Evolutionary conservation across 129 eudicot species (phyloP), one percentile per base, ranked within the genome.

Genomic region (Smallanthus sonchifolius): DNA sequence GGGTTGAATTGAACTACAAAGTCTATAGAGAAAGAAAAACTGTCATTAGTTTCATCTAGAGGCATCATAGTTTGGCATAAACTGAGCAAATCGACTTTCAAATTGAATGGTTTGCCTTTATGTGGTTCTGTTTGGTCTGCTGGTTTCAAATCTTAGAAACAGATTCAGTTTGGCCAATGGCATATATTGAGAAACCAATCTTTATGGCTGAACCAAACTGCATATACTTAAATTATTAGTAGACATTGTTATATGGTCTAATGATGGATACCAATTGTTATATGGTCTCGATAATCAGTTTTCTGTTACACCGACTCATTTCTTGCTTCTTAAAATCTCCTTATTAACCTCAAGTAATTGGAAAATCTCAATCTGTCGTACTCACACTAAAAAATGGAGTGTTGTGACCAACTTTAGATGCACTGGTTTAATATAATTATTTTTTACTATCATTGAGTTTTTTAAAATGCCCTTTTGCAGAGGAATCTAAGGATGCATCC

Each of bases 401-500:
- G 6, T 56, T 9, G 10, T 28, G 36, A 28, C 28, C 24, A 7
- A 7, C 15, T 56, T 34, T 34, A 34, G 42, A 32, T 35, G 20
- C 67, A 61, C 20, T 24, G 59, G 57, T 28, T 67, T 43, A 28
- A 24, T 45, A 36, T 3, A 70, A 64, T 37, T 48, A 17, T 16
- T n/a, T 47, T 13, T 16, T 42, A 24, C 69, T 24, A 3, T 28
- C 4, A 14, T 36, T 16, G 16, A 75, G 38, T 34, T 36, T 19
- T 42, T n/a, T 19, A 24, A 65, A 13, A n/a, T 38, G 1, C 17
- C 1, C 17, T 59, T 79, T 55, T 55, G 69, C 79, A 90, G 96
- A 83, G 79, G 73, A 84, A 80, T 67, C 76, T 75, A 55, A 81
- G 64, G 80, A 86, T 90, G 96, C 89, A 87, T 70, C 98, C 97